Conservation (phyloP, 805 yeast genomes). For the Isabelozyma heimii region DNA sequence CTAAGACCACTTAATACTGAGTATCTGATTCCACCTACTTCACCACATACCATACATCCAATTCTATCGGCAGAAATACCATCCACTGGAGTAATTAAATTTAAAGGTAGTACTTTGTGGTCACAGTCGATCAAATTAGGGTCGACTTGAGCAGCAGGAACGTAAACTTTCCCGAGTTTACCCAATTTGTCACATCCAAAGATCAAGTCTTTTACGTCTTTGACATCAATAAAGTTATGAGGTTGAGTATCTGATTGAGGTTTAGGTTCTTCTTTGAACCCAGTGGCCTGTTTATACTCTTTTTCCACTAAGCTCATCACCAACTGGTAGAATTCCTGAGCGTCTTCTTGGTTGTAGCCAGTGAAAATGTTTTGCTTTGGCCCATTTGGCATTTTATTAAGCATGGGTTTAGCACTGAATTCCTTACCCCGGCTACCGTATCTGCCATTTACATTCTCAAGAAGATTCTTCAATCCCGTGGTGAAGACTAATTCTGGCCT, state of each 20-base stretch:
- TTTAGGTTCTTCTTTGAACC: conserved; percentile 16
- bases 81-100: conserved; percentile 83
- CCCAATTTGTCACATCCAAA: conserved; percentile 49
- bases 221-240: conserved; percentile 17
- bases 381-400: conserved; percentile 71
- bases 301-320: conserved; percentile 65
- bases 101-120: conserved; percentile 48
- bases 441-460: conserved; percentile 58
- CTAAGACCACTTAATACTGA: conserved; percentile 75
- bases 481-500: conserved; percentile 45
- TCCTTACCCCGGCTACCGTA: conserved; percentile 52
- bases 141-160: conserved; percentile 76
- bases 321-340: conserved; percentile 91
- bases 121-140: conserved; percentile 54
- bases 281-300: conserved; percentile 39
- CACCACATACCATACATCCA: conserved; percentile 89
- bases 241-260: conserved; percentile 16
- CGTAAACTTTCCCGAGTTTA: conserved; percentile 59
- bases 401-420: conserved; percentile 57
- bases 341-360: conserved; percentile 94
- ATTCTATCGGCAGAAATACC: conserved; percentile 86
- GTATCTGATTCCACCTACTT: conserved; percentile 86
- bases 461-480: conserved; percentile 47
- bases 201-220: conserved; percentile 22
- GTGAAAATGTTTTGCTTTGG: conserved; percentile 74